phyloP scores from a whole-genome alignment of 495 filamentous ascomycete species.

The Penicillium fimorum region DNA sequence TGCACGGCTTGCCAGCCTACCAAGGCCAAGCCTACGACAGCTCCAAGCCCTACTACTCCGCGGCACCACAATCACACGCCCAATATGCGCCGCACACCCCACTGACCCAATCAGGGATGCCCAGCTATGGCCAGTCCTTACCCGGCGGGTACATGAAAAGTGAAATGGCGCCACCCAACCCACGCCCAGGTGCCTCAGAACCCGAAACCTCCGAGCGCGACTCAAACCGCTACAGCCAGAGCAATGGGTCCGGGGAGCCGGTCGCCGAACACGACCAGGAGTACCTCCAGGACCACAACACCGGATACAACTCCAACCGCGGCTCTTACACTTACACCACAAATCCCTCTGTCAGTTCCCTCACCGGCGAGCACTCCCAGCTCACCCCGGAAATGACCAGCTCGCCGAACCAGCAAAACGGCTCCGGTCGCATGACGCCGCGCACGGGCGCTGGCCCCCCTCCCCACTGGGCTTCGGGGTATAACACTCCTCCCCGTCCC shows the following conservation, averaged over 20 bases:
- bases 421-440: slow-evolving; percentile 84
- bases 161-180: slow-evolving; percentile 88
- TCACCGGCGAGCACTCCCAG: slow-evolving; percentile 75
- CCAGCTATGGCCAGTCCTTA: slow-evolving; percentile 60
- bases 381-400: slow-evolving; percentile 81
- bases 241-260: slow-evolving; percentile 59
- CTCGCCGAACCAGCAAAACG: slow-evolving; percentile 77
- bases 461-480: slow-evolving; percentile 75
- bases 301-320: slow-evolving; percentile 65
- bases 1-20: slow-evolving; percentile 77
- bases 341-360: slow-evolving; percentile 58
- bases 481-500: slow-evolving; percentile 75
- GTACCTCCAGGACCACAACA: slow-evolving; percentile 71
- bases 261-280: slow-evolving; percentile 78
- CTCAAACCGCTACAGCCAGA: slow-evolving; percentile 57
- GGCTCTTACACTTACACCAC: slow-evolving; percentile 73
- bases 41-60: slow-evolving; percentile 79
- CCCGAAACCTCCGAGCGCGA: slow-evolving; percentile 68
- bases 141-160: slow-evolving; percentile 75
- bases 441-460: slow-evolving; percentile 65
- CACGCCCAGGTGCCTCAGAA: slow-evolving; percentile 52
- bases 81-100: slow-evolving; percentile 67
- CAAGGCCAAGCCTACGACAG: slow-evolving; percentile 70
- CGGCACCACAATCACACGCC: slow-evolving; percentile 63
- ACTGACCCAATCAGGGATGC: slow-evolving; percentile 64